phyloP scores from a whole-genome alignment of 192 early-diverging fungal species.

The Coemansia sp. region DNA sequence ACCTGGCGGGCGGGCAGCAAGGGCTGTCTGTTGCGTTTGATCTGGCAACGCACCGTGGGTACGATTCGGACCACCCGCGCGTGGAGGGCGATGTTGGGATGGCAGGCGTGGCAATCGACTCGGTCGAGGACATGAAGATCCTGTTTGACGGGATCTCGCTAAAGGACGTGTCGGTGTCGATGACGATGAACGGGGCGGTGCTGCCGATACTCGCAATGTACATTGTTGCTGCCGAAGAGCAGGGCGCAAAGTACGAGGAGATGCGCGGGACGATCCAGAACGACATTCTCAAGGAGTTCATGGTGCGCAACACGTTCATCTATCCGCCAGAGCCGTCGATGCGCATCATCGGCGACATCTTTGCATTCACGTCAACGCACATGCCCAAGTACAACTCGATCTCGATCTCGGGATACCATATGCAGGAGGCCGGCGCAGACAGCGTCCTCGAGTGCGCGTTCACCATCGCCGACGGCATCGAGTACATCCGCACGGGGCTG shows the following conservation, averaged over 20 bases:
- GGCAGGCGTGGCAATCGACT: constrained; percentile 92
- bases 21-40: constrained; percentile 88
- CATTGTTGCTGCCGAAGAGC: constrained; percentile 85
- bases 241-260: constrained; percentile 78
- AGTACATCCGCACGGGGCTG: constrained; percentile 76
- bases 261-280: constrained; percentile 90
- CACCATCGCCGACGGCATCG: constrained; percentile 87
- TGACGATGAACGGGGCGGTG: constrained; percentile 97
- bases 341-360: constrained; percentile 90
- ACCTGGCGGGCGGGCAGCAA: constrained; percentile 86
- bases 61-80: constrained; percentile 89
- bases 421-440: constrained; percentile 91
- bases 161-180: constrained; percentile 88
- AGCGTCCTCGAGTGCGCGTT: constrained; percentile 90
- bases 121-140: constrained; percentile 92
- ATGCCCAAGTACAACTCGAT: constrained; percentile 97
- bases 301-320: constrained; percentile 94
- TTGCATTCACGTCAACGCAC: constrained; percentile 80
- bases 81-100: constrained; percentile 90
- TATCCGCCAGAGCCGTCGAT: constrained; percentile 91
- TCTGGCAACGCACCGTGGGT: constrained; percentile 87
- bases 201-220: constrained; percentile 90
- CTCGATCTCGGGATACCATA: constrained; percentile 93
- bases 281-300: constrained; percentile 92
- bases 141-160: constrained; percentile 87